These are phyloP conservation scores for Stereocaulon alpinum DNA, from an alignment of 495 filamentous ascomycete species.

Conservation along the genomic window DNA sequence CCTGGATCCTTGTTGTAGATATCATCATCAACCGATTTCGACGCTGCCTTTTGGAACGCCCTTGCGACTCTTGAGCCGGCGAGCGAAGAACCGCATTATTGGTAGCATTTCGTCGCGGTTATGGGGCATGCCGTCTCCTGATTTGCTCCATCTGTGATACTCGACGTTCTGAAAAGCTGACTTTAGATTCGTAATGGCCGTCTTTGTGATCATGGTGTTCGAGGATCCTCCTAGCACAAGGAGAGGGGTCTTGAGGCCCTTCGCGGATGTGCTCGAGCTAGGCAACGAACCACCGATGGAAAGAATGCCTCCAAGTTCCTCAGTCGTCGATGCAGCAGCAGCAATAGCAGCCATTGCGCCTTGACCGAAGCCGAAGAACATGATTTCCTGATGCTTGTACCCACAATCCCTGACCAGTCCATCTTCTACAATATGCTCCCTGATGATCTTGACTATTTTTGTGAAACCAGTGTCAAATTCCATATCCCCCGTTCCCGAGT, in stretches of 20 bases:
- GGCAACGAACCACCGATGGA: conserved; percentile 69
- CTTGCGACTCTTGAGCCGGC: conserved; percentile 55
- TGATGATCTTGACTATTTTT: conserved; percentile 39
- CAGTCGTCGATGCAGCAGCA: conserved; percentile 30
- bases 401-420: conserved; percentile 58
- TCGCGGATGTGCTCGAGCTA: conserved; percentile 31
- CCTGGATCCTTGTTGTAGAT: not conserved
- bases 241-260: conserved; percentile 60
- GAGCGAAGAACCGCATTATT: conserved; percentile 85
- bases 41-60: conserved; percentile 52
- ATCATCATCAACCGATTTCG: conserved; percentile 32
- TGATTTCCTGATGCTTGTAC: conserved; percentile 55
- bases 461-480: conserved; percentile 74
- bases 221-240: conserved; percentile 59
- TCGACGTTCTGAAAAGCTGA: conserved; percentile 62
- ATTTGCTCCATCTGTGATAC: conserved; percentile 61
- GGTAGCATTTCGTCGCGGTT: conserved; percentile 82
- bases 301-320: conserved; percentile 50
- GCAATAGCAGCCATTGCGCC: conserved; percentile 71
- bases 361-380: conserved; percentile 80
- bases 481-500: conserved; percentile 48
- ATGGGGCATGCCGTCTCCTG: conserved; percentile 72
- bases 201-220: conserved; percentile 50
- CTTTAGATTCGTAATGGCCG: conserved; percentile 51
- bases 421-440: conserved; percentile 47